These are phyloP conservation scores for Saccharomyces pastorianus DNA, from an alignment of 1,139 yeast genomes.

Conservation along the genomic window DNA sequence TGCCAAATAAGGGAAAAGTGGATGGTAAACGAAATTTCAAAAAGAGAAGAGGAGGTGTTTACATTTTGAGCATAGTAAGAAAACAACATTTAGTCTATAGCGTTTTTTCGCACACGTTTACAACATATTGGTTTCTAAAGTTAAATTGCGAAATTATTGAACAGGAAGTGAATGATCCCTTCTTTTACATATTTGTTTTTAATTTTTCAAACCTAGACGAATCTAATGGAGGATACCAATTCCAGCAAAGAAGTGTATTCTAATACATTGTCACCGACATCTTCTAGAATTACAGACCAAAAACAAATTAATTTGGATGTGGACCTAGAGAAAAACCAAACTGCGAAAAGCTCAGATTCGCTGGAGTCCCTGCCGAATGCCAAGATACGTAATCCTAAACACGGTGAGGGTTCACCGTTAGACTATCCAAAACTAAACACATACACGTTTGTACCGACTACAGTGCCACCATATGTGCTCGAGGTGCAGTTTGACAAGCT, in stretches of 20 bases:
- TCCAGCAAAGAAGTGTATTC: background rate
- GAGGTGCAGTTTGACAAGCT: constrained; percentile 16
- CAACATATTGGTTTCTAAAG: background rate
- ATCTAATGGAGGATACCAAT: background rate
- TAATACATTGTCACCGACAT: background rate
- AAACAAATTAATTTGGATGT: background rate
- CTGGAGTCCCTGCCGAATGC: background rate
- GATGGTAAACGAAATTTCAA: background rate
- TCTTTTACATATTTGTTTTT: background rate
- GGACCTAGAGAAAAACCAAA: background rate
- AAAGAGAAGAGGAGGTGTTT: background rate
- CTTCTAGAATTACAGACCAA: background rate
- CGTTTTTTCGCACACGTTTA: background rate
- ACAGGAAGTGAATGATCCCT: background rate
- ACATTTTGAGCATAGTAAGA: background rate
- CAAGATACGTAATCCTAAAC: background rate
- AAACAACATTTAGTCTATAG: background rate
- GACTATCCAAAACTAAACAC: constrained; percentile 16
- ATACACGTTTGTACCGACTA: constrained; percentile 26
- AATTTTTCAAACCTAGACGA: background rate
- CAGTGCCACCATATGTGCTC: constrained; percentile 31
- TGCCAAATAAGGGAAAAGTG: background rate
- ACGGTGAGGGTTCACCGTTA: constrained; percentile 1
- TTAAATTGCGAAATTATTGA: background rate
- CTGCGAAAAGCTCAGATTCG: background rate